Evolutionary conservation across 2,329 filamentous ascomycete genomes (phyloP).

Genomic region (Nigrograna mackinnonii): DNA sequence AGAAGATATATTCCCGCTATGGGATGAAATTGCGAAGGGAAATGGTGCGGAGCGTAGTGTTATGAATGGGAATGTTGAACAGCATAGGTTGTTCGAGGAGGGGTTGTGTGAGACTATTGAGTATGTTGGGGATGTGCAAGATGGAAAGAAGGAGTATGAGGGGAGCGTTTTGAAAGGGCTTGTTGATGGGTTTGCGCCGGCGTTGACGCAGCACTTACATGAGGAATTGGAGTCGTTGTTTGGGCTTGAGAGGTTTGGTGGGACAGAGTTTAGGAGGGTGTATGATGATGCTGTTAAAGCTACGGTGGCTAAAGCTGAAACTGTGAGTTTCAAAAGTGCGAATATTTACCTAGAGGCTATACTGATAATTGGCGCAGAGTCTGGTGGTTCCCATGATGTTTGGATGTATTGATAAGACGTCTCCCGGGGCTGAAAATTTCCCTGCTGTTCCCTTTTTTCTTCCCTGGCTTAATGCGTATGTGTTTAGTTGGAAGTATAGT

Average conservation of each 20-base stretch:
- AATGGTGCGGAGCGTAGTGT: not conserved
- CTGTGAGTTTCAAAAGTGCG: not conserved
- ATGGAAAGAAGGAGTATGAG: not conserved
- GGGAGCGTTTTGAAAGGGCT: not conserved
- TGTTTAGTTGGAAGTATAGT: not conserved
- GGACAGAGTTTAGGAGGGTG: not conserved
- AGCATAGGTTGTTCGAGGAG: not conserved
- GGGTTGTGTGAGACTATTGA: not conserved
- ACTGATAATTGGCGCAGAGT: not conserved
- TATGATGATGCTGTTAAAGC: not conserved
- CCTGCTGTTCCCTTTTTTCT: not conserved
- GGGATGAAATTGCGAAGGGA: not conserved
- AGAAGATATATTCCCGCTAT: not conserved
- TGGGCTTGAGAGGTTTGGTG: not conserved
- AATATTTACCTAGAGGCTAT: not conserved
- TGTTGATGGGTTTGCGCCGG: not conserved
- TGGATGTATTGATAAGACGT: not conserved
- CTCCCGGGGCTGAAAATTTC: not conserved
- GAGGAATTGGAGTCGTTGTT: not conserved
- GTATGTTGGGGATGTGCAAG: not conserved
- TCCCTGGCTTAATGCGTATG: not conserved
- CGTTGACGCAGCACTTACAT: not conserved
- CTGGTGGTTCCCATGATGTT: not conserved
- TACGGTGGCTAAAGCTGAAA: not conserved
- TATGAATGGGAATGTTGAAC: not conserved